Evolutionary conservation across 768 basidiomycete genomes (phyloP).

Genomic region (Daedalea quercina): DNA sequence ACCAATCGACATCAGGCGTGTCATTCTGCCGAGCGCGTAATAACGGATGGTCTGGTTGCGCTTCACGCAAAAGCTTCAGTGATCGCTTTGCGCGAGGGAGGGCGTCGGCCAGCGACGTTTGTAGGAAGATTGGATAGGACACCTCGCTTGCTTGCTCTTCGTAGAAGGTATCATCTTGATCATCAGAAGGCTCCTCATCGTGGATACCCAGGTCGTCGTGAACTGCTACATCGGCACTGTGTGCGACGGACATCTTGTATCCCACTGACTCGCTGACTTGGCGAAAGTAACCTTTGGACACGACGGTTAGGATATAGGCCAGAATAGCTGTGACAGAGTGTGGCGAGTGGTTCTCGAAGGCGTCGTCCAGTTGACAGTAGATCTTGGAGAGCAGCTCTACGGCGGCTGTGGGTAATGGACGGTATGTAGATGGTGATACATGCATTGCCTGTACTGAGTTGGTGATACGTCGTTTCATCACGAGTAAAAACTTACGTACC

Average conservation of each 20-base stretch:
- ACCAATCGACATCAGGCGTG: conserved; percentile 39
- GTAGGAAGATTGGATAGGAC: conserved; percentile 62
- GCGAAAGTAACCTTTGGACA: conserved; percentile 59
- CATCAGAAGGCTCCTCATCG: conserved; percentile 10
- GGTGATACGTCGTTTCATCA: no score
- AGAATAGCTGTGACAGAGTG: conserved; percentile 43
- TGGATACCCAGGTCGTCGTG: background rate
- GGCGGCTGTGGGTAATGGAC: conserved; percentile 22
- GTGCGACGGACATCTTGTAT: conserved; percentile 18
- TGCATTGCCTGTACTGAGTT: background rate
- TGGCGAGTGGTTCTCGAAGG: conserved; percentile 49
- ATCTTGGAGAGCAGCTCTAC: conserved; percentile 51
- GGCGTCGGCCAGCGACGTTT: conserved; percentile 38
- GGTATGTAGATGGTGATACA: conserved; percentile 2
- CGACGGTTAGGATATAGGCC: conserved; percentile 60
- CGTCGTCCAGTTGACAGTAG: conserved; percentile 47
- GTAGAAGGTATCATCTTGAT: conserved; percentile 27
- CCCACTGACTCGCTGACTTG: conserved; percentile 56
- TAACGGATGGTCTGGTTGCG: conserved; percentile 58
- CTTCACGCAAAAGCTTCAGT: conserved; percentile 53
- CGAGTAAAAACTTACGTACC: no score
- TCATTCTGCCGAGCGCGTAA: conserved; percentile 24
- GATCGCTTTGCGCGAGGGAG: conserved; percentile 67
- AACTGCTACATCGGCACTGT: no score
- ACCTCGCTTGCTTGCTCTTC: conserved; percentile 26